phyloP scores from a whole-genome alignment of 2,329 filamentous ascomycete species.

The Alternaria panax region DNA sequence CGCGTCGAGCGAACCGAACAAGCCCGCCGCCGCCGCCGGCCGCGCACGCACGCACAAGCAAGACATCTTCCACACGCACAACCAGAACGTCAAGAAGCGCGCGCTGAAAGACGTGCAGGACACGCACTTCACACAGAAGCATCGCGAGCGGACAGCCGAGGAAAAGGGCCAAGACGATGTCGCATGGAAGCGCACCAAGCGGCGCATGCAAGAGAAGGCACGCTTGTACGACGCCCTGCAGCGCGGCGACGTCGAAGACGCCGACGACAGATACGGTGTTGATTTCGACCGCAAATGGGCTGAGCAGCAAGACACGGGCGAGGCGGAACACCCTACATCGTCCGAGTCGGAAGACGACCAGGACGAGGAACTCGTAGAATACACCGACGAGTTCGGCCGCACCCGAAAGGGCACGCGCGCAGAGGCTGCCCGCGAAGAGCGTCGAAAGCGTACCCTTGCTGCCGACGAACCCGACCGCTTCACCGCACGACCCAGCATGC shows the following conservation, averaged over 20 bases:
- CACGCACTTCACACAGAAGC: conserved; percentile 66
- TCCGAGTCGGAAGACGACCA: conserved; percentile 47
- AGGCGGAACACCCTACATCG: conserved; percentile 52
- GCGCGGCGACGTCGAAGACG: conserved; percentile 75
- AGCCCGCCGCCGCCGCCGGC: conserved; percentile 53
- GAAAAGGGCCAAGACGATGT: conserved; percentile 64
- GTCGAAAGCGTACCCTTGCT: conserved; percentile 62
- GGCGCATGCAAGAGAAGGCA: conserved; percentile 89
- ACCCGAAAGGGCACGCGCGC: conserved; percentile 74
- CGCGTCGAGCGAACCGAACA: conserved; percentile 55
- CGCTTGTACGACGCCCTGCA: conserved; percentile 89
- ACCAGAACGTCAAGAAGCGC: conserved; percentile 68
- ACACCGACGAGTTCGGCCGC: conserved; percentile 92
- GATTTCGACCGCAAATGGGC: conserved; percentile 98
- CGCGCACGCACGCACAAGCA: conserved; percentile 67
- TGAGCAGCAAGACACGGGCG: conserved; percentile 63
- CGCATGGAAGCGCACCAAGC: conserved; percentile 70
- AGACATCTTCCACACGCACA: conserved; percentile 73
- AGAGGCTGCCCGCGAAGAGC: conserved; percentile 70
- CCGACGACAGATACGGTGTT: conserved; percentile 71
- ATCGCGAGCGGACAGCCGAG: conserved; percentile 63
- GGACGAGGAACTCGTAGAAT: conserved; percentile 76
- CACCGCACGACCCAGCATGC: conserved; percentile 71
- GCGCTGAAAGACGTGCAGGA: conserved; percentile 67
- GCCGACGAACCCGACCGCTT: conserved; percentile 71